Evolutionary conservation across 345 rosid genomes (phyloP), one percentile per base, ranked within the genome.

Genomic region (Citrus reticulata): DNA sequence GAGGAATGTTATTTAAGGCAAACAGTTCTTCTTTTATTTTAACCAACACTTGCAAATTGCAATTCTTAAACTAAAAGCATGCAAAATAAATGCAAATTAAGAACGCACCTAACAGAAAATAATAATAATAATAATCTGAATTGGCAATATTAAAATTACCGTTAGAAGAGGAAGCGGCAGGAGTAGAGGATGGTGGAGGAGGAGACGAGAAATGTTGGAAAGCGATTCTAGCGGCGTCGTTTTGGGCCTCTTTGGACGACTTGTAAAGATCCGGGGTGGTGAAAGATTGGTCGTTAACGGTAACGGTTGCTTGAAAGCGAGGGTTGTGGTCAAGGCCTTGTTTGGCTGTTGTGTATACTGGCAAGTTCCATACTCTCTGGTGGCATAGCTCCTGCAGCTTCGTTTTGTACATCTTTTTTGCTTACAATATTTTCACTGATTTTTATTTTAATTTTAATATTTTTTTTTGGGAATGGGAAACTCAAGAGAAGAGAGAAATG

Each of bases 351-450:
- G 7, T 25, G 68, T 90, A 90, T 8, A 30, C 78, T 3, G 91
- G 89, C 27, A 82, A 32, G 19, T 4, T 17, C 90, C 89, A 86
- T 25, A 9, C 16, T 24, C 64, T 73, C 46, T 35, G 75, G 7
- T 86, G 91, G 49, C 90, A 86, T 0, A 85, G 72, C 68, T 83
- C 88, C 42, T 88, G 93, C 8, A 88, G 78, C 71, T 37, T 79
- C 7, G 86, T 40, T 69, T 87, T 85, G 77, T 68, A 78, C 92
- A 85, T 87, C 51, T 13, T 13, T 68, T 2, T 62, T 37, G 25
- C 16, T 24, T 7, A 20, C 19, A 1, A 16, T 46, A 13, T 46
- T 42, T 42, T 11, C 51, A 11, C 51, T 42, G 14, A 42, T 42
- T 46, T 46, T 46, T 11, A 0, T 46, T 42, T 11, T 46, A 24